phyloP scores from a whole-genome alignment of 2,329 filamentous ascomycete species.

The Parastagonospora avenae region DNA sequence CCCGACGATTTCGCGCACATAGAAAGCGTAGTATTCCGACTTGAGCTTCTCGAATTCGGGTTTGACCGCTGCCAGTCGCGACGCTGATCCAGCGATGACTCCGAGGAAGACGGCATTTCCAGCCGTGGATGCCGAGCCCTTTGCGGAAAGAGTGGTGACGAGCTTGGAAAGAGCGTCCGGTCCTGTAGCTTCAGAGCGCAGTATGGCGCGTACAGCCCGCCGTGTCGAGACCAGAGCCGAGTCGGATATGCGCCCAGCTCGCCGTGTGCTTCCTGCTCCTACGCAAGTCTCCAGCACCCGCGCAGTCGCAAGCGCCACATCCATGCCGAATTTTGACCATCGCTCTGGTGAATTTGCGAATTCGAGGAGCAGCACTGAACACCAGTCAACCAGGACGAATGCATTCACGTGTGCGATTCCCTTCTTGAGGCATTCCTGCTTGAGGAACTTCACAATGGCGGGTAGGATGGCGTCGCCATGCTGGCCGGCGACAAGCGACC shows the following conservation, averaged over 20 bases:
- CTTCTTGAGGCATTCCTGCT: constrained; percentile 74
- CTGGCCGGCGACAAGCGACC: constrained; percentile 65
- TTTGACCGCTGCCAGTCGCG: constrained; percentile 69
- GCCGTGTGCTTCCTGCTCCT: constrained; percentile 46
- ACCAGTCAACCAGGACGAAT: constrained; percentile 92
- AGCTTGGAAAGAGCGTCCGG: constrained; percentile 67
- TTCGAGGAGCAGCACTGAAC: constrained; percentile 75
- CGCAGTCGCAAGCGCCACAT: constrained; percentile 72
- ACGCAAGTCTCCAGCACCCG: constrained; percentile 79
- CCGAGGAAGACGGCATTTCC: constrained; percentile 81
- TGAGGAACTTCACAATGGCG: constrained; percentile 69
- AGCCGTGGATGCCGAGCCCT: constrained; percentile 66
- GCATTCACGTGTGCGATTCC: constrained; percentile 79
- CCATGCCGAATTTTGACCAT: constrained; percentile 68
- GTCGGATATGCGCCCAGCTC: constrained; percentile 63
- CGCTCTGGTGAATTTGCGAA: constrained; percentile 63
- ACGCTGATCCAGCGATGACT: constrained; percentile 83
- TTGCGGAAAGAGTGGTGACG: constrained; percentile 71
- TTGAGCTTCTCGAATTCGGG: constrained; percentile 69
- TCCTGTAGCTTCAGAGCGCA: constrained; percentile 63
- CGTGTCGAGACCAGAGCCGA: constrained; percentile 80
- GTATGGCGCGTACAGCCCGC: constrained; percentile 76
- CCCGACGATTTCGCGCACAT: constrained; percentile 80
- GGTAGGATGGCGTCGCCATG: constrained; percentile 64
- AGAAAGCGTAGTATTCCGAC: constrained; percentile 78